These are phyloP conservation scores for Closterium sp. DNA, from an alignment of 139 green algal species.

Conservation along the genomic window DNA sequence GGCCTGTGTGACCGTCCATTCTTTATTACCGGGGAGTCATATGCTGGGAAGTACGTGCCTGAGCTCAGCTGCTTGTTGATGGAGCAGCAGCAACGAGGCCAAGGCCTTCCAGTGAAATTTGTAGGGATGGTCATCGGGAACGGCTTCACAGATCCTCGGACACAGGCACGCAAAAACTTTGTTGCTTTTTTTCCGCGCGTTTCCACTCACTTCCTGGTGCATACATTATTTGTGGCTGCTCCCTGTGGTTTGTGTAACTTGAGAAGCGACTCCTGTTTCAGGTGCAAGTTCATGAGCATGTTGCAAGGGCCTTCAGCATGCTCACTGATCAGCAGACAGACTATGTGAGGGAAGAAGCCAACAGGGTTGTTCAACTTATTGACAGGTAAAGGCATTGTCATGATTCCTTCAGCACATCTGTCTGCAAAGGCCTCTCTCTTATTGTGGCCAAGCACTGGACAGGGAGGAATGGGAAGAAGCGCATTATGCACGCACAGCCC, in stretches of 20 bases:
- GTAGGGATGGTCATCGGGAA: constrained; percentile 56
- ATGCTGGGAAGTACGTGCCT: constrained; percentile 58
- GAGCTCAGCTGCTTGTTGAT: not conserved
- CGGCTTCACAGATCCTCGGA: constrained; percentile 60
- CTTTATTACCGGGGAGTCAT: constrained; percentile 87
- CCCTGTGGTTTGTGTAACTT: not conserved
- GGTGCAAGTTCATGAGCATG: constrained; percentile 55
- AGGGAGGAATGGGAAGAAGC: constrained; percentile 56
- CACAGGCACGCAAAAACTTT: constrained; percentile 49
- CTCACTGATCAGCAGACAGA: constrained; percentile 51
- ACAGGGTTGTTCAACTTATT: constrained; percentile 53
- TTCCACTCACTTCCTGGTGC: too few species aligned
- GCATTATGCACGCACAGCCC: constrained; percentile 38
- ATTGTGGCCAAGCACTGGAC: not conserved
- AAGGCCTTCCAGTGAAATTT: not conserved
- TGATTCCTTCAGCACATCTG: not conserved
- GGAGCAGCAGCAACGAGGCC: not conserved
- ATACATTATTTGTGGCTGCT: not conserved
- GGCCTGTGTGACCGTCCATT: constrained; percentile 70
- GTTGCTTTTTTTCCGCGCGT: too few species aligned
- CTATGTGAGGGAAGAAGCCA: constrained; percentile 35
- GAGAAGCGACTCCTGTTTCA: not conserved
- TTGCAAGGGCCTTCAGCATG: constrained; percentile 56
- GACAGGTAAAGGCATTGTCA: not conserved
- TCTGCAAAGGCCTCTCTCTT: too few species aligned